These are phyloP conservation scores for Torrubiellomyces zombiae DNA, from an alignment of 2,329 filamentous ascomycete species.

Conservation along the genomic window DNA sequence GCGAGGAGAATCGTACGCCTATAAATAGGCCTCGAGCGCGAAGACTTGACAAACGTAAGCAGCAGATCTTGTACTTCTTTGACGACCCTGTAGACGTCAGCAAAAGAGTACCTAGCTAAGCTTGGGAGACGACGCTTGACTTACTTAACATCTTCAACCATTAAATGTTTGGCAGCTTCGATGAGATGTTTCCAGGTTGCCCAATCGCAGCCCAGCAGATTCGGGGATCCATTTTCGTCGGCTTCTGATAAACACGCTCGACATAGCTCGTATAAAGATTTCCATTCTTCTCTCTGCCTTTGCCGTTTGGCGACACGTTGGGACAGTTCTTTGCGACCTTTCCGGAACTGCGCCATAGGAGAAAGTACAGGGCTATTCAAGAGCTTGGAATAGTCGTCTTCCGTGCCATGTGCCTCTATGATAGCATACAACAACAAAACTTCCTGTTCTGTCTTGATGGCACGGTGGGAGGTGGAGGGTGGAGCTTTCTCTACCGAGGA, in stretches of 20 bases:
- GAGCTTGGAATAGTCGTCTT: constrained; percentile 23
- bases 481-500: constrained; percentile 6
- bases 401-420: constrained; percentile 24
- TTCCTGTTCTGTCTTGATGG: constrained; percentile 31
- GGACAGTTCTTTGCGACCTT: constrained; percentile 30
- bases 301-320: constrained; percentile 22
- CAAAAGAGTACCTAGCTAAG: too few relatives aligned
- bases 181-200: constrained; percentile 23
- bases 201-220: constrained; percentile 29
- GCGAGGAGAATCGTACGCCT: constrained; percentile 22
- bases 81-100: constrained; percentile 12
- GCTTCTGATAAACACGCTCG: constrained; percentile 22
- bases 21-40: constrained; percentile 19
- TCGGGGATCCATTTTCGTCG: constrained; percentile 19
- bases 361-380: constrained; percentile 22
- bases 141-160: too few relatives aligned
- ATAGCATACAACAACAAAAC: constrained; percentile 32
- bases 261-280: constrained; percentile 25
- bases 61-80: constrained; percentile 14
- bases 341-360: constrained; percentile 25
- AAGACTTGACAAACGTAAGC: constrained; percentile 12
- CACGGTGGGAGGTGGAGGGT: constrained; percentile 12
- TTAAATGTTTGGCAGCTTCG: constrained; percentile 18
- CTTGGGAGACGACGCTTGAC: too few relatives aligned
- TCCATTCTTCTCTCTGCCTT: constrained; percentile 23